Conservation (phyloP, 1,139 yeast species). For the Blastobotrys indianensis region DNA sequence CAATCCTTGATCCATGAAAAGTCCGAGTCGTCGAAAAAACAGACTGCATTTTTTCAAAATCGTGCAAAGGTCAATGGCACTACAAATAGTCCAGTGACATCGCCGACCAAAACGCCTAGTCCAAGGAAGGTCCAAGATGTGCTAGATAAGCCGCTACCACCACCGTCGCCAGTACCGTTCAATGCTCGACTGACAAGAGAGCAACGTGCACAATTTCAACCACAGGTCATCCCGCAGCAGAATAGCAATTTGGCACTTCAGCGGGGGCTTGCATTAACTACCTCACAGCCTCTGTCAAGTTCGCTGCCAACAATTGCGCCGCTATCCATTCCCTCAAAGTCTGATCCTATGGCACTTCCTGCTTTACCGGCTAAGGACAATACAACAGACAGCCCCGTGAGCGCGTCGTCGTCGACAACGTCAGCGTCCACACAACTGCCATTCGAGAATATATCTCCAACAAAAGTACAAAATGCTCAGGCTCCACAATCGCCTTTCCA, state of each 20-base stretch:
- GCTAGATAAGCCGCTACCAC: conserved; percentile 6
- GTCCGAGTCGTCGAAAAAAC: conserved; percentile 13
- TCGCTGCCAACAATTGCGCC: not conserved
- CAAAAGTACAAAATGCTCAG: too few relatives aligned
- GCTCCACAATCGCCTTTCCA: too few relatives aligned
- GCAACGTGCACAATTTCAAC: too few relatives aligned
- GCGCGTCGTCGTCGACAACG: too few relatives aligned
- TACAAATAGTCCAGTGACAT: not conserved
- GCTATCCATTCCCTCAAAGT: conserved; percentile 3
- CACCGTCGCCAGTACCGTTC: conserved; percentile 7
- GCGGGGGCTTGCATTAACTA: too few relatives aligned
- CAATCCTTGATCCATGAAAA: conserved; percentile 30
- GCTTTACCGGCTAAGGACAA: conserved; percentile 2
- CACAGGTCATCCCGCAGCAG: conserved; percentile 4
- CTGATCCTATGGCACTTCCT: conserved; percentile 9
- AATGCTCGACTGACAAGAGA: too few relatives aligned
- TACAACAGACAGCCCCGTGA: too few relatives aligned
- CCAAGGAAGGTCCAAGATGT: not conserved
- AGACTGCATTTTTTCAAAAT: conserved; percentile 17
- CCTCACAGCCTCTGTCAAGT: conserved; percentile 7
- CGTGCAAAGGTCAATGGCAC: not conserved
- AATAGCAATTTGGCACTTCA: conserved; percentile 4
- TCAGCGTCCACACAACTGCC: too few relatives aligned
- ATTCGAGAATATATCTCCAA: too few relatives aligned
- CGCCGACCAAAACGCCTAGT: conserved; percentile 4